Base-by-base conservation (phyloP, 768 basidiomycete genomes). In the Tylopilus rubrobrunneus region DNA sequence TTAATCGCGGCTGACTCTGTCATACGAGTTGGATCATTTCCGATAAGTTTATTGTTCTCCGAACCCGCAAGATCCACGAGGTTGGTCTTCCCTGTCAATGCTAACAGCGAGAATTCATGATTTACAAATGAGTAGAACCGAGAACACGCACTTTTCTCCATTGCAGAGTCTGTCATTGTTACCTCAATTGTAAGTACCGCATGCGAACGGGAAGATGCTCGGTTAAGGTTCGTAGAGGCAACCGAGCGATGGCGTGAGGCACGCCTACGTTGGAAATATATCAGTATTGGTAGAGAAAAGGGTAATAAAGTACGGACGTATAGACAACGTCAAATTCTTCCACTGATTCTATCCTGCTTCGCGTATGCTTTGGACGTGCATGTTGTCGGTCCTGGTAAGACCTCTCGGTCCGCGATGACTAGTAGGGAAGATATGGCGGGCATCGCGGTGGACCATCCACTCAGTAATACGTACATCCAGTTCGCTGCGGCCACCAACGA, bases 31-130 rank as follows among this genome's bases (percentile, higher is more conserved):
- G 83, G 74, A 65, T 94, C 88, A 59, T 93, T 94, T 5, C 92
- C 92, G 5, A 92, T 93, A 27, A 88, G 76, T 77, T 90, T 94
- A 68, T 93, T 94, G 63, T 93, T 93, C 72, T 95, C 92, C 0
- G 89, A 92, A 27, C 92, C 92, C 17, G 92, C 92, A 27, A 95
- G 78, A 71, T 95, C 92, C 11, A 93, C 89, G 9, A 94, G 79
- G 58, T 90, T 90, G 51, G 92, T 85, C 67, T 87, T 90, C 10
- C 90, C 91, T 2, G 76, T 79, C 46, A 86, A 66, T 41, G 79
- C 89, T 90, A n/a, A n/a, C 68, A 25, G 31, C 14, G 34, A 41
- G 23, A 17, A 46, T 31, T n/a, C 9, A 33, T 54, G 21, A 52
- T 43, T 3, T 25, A 10, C 0, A 15, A 2, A 15, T 0, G 7